Base-by-base conservation (phyloP, 2,329 filamentous ascomycete genomes). In the Colletotrichum lini region DNA sequence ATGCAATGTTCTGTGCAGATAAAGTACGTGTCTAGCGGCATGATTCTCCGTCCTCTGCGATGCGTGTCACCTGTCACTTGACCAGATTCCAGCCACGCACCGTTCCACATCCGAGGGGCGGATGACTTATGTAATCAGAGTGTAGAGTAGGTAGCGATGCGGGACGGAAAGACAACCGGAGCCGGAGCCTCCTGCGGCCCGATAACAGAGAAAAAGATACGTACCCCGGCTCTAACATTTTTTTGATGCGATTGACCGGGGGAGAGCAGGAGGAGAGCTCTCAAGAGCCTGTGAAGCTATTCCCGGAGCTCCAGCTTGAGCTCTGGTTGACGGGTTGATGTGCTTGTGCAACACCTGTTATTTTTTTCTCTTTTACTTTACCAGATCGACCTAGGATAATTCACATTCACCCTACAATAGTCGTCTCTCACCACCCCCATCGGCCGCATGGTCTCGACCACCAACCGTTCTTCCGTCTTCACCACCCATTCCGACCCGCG, bases 151-250 rank as follows among this genome's bases (percentile, higher is more conserved):
- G 3, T 4, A 30, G 26, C 30, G 30, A 8, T 8, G 30, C 30
- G 30, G 30, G 7, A 1, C 5, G 5, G 30, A 8, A 30, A 35
- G 30, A 35, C 30, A 8, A 9, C 35, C 9, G 35, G 35, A 42
- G 16, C 63, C 67, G 67, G 67, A 70, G 60, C 54, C 53, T 54
- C 12, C 30, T 38, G 40, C 62, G 67, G 67, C 54, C 67, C 62
- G 67, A 44, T 35, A 6, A 26, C 15, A 3, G 35, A 10, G 35
- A 10, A 52, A 52, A 2, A 1, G 35, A 30, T 62, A 62, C 47
- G 59, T 62, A 62, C 12, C 44, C 13, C 30, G 3, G 23, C 18
- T 61, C 47, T 47, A 40, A 26, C 26, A 56, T 35, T 21, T 23
- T 21, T 45, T 63, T 64, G 52, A 62, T 54, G 57, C 65, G 21